A percentile compares a stretch with the other conserved stretches of the same genome.
Evolutionary conservation across 345 rosid species (phyloP).

Genomic region (Geranium rotundifolium): DNA sequence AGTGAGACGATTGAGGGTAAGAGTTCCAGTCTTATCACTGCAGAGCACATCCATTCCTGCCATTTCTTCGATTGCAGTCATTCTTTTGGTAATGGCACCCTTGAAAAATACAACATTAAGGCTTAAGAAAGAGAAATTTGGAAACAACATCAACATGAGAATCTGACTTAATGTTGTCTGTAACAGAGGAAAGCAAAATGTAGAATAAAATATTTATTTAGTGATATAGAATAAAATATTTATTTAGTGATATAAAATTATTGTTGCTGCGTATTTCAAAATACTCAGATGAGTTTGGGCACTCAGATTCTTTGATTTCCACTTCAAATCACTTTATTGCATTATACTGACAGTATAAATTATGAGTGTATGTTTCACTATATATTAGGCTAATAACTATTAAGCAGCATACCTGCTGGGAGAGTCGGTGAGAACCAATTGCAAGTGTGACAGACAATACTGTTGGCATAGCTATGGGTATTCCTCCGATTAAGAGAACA

Average conservation of each 20-base stretch:
- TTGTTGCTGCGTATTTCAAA: too few relatives aligned
- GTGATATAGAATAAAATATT: too few relatives aligned
- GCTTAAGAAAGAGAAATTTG: background rate
- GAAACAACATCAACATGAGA: background rate
- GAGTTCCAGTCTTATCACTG: slow-evolving; percentile 97
- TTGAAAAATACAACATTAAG: slow-evolving; percentile 8
- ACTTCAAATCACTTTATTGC: too few relatives aligned
- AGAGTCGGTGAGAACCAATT: slow-evolving; percentile 89
- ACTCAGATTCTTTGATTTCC: too few relatives aligned
- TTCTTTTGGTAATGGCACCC: slow-evolving; percentile 99
- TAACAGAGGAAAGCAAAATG: too few relatives aligned
- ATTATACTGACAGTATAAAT: too few relatives aligned
- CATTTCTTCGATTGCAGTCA: slow-evolving; percentile 99
- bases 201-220: too few relatives aligned
- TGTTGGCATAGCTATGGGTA: slow-evolving; percentile 99
- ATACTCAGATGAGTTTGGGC: too few relatives aligned
- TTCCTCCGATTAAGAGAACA: slow-evolving; percentile 92
- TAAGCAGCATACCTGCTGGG: slow-evolving; percentile 54
- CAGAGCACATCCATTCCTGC: slow-evolving; percentile 99
- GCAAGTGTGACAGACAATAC: slow-evolving; percentile 93
- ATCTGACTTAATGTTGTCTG: too few relatives aligned
- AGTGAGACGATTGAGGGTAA: slow-evolving; percentile 82
- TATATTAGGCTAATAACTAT: too few relatives aligned
- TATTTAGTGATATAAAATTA: too few relatives aligned
- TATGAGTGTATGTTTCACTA: too few relatives aligned